Base-by-base conservation (phyloP, 2,329 filamentous ascomycete genomes). In the Penicillium sp. region DNA sequence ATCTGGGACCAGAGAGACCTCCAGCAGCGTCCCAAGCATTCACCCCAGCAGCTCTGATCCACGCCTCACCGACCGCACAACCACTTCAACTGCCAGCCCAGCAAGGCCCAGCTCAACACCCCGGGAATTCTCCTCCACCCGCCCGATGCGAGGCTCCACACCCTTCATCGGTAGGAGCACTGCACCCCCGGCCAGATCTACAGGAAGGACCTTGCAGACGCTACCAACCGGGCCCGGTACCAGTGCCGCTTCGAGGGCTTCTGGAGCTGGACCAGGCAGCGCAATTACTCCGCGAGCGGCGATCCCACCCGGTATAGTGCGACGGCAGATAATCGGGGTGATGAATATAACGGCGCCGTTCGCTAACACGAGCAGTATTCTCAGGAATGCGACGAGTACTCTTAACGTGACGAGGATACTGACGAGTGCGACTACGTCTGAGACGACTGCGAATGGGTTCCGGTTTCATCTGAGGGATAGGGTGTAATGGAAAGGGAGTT, bases 351-450 rank as follows among this genome's bases (percentile, higher is more conserved):
- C 59, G 16, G 54, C 58, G 50, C 47, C 53, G 21, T 61, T 63
- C 43, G 56, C 61, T 55, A 63, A 63, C 56, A 55, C 56, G 54
- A 62, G 54, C 35, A 59, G 61, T 53, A 46, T 43, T 47, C 33
- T 54, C 52, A 23, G 50, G 46, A 61, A 63, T 60, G 53, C 57
- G 58, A 61, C 58, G 57, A 57, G 51, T 55, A 29, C 57, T 53
- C 29, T 57, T 49, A 60, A 62, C 50, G 27, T 55, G 39, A 60
- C 57, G 42, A 49, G 54, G 9, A 25, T 43, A 21, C 16, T 29
- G 16, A 55, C 54, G 27, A 39, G 39, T 23, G 1, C 35, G 10
- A 33, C 50, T n/a, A 55, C 53, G 2, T 39, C 27, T 26, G 50
- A 53, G 10, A 10, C 50, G 42, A 25, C 50, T 25, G 50, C 29